Evolutionary conservation across 2,329 filamentous ascomycete genomes (phyloP).

Genomic region (Metarhizium robertsii): DNA sequence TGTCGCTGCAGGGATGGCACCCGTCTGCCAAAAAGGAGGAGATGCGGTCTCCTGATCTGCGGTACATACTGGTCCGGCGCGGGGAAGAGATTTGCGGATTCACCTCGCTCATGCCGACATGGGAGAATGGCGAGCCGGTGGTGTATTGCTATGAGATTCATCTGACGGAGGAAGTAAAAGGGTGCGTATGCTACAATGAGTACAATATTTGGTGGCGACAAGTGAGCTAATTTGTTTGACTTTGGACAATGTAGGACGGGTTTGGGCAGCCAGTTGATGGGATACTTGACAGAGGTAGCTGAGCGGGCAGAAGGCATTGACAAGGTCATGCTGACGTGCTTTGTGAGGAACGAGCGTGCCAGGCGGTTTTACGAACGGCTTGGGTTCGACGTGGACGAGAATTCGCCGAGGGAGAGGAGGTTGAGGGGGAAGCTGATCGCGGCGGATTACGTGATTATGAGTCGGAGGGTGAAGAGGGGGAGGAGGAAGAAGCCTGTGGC

Average conservation of each 20-base stretch:
- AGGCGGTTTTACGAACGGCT: constrained; percentile 51
- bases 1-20: constrained; percentile 55
- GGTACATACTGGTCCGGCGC: constrained; percentile 54
- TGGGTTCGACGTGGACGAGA: constrained; percentile 47
- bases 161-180: constrained; percentile 44
- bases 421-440: constrained; percentile 43
- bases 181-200: constrained; percentile 27
- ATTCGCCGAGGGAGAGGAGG: constrained; percentile 42
- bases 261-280: constrained; percentile 52
- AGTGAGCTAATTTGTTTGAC: too few species aligned
- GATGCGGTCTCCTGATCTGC: constrained; percentile 58
- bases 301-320: constrained; percentile 41
- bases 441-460: constrained; percentile 53
- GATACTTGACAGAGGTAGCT: constrained; percentile 43
- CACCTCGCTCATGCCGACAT: constrained; percentile 62
- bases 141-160: constrained; percentile 77
- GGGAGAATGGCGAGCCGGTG: constrained; percentile 55
- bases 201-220: too few species aligned
- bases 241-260: constrained; percentile 38
- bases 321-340: constrained; percentile 70
- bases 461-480: constrained; percentile 28
- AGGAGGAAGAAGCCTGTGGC: neutral
- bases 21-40: constrained; percentile 51
- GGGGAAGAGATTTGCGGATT: constrained; percentile 38
- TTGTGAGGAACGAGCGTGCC: constrained; percentile 49